Conservation (phyloP, 176 grass and related monocot genomes). For the bread wheat (Triticum aestivum) region IWGSC_CS_RefSeq_v2.1 NC_057799.1:627625876-627626375, state of each 20-base stretch:
- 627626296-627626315: slow-evolving; percentile 94
- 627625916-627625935: slow-evolving; percentile 90
- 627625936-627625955: slow-evolving; percentile 96
- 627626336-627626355: slow-evolving; percentile 92
- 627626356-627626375: slow-evolving; percentile 68
- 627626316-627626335: slow-evolving; percentile 89
- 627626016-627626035: slow-evolving; percentile 84
- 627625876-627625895: slow-evolving; percentile 68
- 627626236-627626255: slow-evolving; percentile 88
- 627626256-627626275: slow-evolving; percentile 94
- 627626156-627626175: not conserved
- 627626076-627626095: not conserved
- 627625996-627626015: slow-evolving; percentile 75
- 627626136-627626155: not conserved
- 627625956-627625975: slow-evolving; percentile 81
- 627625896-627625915: slow-evolving; percentile 97
- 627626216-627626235: slow-evolving; percentile 87
- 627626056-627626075: slow-evolving; percentile 30
- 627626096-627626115: not conserved
- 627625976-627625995: slow-evolving; percentile 87
- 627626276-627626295: slow-evolving; percentile 84
- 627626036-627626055: slow-evolving; percentile 75
- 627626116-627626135: not conserved
- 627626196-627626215: slow-evolving; percentile 86
- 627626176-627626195: slow-evolving; percentile 90